Evolutionary conservation across 148 eudicot genomes (phyloP), one percentile per base, ranked within the genome.

Genomic region (Simmondsia chinensis): DNA sequence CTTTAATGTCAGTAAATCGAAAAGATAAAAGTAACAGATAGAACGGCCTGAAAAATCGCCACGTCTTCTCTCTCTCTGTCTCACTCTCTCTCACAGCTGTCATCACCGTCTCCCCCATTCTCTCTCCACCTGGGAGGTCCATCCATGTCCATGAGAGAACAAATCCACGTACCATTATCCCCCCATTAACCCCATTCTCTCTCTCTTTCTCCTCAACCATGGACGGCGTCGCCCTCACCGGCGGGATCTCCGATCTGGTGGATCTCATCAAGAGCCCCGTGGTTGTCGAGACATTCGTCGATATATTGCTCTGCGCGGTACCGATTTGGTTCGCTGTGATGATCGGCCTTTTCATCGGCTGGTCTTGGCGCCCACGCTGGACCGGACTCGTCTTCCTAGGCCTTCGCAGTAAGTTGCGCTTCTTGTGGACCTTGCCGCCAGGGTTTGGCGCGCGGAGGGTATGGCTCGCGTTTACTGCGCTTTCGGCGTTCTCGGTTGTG

Each of bases 311-410:
- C 1, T 87, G 88, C 46, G 58, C 75, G 4, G 96, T 87, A 1
- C 96, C 96, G 34, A 83, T 87, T 17, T 87, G 96, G 96, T 36
- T 77, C 0, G 94, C 96, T 7, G 71, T 87, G 0, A 75, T 72
- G 76, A 83, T 87, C 36, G 96, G 96, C 1, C 56, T 87, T 7
- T 14, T 80, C 32, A 83, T 87, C 65, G 96, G 96, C 2, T 87
- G 96, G 96, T 77, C 96, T 0, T 87, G 96, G 96, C 57, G 80
- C 21, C 96, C 96, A 1, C 45, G 95, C 24, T 87, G 96, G 96
- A 74, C 85, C 15, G 88, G 94, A 0, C 45, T 87, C 5, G 9
- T 68, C 15, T 68, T 11, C 37, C 56, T 68, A 10, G 73, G 73
- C 13, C 20, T 63, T 14, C 64, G 69, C 5, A 33, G 60, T 48